Evolutionary conservation across 2,329 filamentous ascomycete genomes (phyloP), one percentile per base, ranked within the genome.

Genomic region (Phialemonium atrogriseum): DNA sequence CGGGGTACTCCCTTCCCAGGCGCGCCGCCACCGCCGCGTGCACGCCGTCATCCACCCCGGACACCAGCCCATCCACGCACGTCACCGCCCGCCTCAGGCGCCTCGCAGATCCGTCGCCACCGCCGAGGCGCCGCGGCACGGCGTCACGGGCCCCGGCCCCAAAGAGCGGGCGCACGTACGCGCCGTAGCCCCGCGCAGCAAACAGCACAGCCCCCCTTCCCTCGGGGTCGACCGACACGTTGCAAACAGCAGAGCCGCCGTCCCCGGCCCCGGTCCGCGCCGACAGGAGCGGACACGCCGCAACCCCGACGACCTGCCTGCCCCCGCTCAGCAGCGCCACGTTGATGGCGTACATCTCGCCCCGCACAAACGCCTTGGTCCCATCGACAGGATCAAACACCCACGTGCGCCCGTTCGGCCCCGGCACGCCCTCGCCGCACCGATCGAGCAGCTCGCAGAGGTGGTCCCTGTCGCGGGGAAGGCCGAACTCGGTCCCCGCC

Each of bases 301-400:
- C 66, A 3, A 66, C 60, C 11, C 64, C 61, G 23, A 73, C 53
- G 2, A 62, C 50, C 46, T 76, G 70, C 35, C 54, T 49, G 4
- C 69, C 66, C 16, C 62, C 66, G 19, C 66, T 54, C 4, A 77
- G 47, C 4, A 77, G 57, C 3, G 60, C 69, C 12, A 73, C 57
- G 36, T 76, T 76, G 49, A 75, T 68, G 34, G 69, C 72, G 41
- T 75, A 77, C 27, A 72, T 61, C 42, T 72, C 55, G 5, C 66
- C 63, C 9, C 56, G 52, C 7, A 77, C 55, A 33, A 71, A 77
- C 1, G 69, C 73, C 51, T 69, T 66, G 3, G 72, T 77, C 7
- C 72, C 72, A 40, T 77, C 72, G 18, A 77, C 75, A 1, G 72
- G 72, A 43, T 77, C 72, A 42, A 77, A 74, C 0, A 77, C 60